Percentiles rank a stretch among this genome's conserved stretches.
Conservation (phyloP, 2,329 filamentous ascomycete species). For the Cercospora sojina region DNA sequence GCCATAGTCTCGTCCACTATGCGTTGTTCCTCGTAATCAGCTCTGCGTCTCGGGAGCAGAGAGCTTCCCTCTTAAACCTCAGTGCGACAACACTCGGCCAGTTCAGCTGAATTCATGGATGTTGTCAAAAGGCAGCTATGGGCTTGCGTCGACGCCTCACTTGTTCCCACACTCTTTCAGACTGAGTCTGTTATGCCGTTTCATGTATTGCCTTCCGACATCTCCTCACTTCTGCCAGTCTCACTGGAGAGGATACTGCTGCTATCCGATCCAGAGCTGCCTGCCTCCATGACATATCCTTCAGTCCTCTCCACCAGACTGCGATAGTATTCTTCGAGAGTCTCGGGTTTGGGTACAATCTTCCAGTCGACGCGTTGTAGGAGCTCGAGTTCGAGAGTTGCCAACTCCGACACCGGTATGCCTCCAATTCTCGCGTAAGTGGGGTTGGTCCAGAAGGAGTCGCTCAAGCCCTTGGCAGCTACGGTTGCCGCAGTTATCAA, state of each 20-base stretch:
- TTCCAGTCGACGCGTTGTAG: conserved; percentile 91
- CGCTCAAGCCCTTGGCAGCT: conserved; percentile 90
- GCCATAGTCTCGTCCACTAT: background rate
- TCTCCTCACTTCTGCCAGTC: conserved; percentile 8
- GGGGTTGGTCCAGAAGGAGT: conserved; percentile 97
- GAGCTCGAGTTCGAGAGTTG: conserved; percentile 89
- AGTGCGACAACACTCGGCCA: background rate
- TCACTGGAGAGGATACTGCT: conserved; percentile 22
- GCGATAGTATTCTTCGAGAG: conserved; percentile 88
- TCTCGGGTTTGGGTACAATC: conserved; percentile 93
- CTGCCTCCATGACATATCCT: conserved; percentile 55
- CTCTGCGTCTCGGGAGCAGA: background rate
- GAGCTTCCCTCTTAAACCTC: background rate
- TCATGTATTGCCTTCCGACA: conserved; percentile 18
- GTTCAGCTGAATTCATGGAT: background rate
- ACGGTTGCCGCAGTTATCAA: conserved; percentile 94
- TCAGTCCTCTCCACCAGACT: conserved; percentile 72
- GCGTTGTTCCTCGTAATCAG: background rate
- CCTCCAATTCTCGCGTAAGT: conserved; percentile 94
- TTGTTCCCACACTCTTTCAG: background rate
- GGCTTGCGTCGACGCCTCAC: background rate
- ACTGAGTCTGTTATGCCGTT: background rate
- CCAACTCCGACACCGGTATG: conserved; percentile 84
- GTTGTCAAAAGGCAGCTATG: background rate
- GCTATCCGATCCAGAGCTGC: conserved; percentile 23